Percentiles rank a stretch among this genome's conserved stretches.
Conservation (phyloP, 2,329 filamentous ascomycete species). For the Neofusicoccum umdonicola region DNA sequence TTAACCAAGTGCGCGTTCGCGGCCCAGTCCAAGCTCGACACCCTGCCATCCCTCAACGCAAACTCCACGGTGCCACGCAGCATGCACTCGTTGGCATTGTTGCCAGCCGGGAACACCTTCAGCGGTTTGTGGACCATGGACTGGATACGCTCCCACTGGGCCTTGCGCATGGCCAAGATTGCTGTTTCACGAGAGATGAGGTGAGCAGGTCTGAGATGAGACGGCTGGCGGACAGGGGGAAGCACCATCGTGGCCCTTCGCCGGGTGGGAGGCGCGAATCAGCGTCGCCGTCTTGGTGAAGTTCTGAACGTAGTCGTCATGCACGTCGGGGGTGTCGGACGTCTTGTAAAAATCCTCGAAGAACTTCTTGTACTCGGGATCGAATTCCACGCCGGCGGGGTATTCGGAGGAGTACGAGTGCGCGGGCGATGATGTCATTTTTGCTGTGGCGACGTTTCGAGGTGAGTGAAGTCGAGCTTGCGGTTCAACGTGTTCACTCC, state of each 20-base stretch:
- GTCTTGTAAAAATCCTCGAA: conserved; percentile 49
- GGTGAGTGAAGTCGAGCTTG: too few species aligned
- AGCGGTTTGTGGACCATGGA: conserved; percentile 45
- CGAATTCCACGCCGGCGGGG: conserved; percentile 32
- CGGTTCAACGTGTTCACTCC: too few species aligned
- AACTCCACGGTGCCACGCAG: conserved; percentile 54
- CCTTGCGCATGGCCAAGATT: conserved; percentile 50
- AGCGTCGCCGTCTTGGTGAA: conserved; percentile 52
- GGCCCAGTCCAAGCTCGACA: conserved; percentile 51
- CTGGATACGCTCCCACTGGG: conserved; percentile 53
- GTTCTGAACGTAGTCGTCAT: conserved; percentile 47
- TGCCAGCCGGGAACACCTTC: conserved; percentile 52
- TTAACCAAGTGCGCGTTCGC: conserved; percentile 53
- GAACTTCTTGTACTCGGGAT: conserved; percentile 42
- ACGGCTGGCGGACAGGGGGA: neutral
- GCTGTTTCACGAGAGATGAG: conserved; percentile 30
- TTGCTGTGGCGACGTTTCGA: neutral
- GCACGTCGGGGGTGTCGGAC: conserved; percentile 49
- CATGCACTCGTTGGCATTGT: conserved; percentile 51
- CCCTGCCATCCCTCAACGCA: conserved; percentile 50
- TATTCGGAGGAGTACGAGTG: conserved; percentile 34
- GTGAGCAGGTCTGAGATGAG: neutral
- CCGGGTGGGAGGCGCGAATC: conserved; percentile 52
- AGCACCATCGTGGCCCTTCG: conserved; percentile 45
- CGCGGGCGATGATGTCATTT: neutral